Evolutionary conservation across 257 asterid species (phyloP).

Genomic region (Solanum infundibuliforme): DNA sequence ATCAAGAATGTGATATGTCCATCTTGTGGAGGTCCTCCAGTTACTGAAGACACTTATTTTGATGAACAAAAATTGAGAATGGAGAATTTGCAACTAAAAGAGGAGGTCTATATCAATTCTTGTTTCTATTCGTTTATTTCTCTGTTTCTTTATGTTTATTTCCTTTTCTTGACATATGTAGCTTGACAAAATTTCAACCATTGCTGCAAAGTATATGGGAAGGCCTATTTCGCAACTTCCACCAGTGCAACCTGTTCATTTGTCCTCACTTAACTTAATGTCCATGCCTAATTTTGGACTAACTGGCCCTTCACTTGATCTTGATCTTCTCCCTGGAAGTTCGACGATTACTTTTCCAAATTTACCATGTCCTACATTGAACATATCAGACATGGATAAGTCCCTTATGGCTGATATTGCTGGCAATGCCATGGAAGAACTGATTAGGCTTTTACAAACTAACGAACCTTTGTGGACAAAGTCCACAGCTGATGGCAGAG

Average conservation of each 20-base stretch:
- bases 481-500: conserved; percentile 45
- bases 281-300: conserved; percentile 62
- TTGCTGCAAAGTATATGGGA: conserved; percentile 91
- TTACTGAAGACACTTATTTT: conserved; percentile 48
- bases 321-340: conserved; percentile 69
- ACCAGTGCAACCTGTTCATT: conserved; percentile 72
- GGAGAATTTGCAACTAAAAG: too few relatives aligned
- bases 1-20: conserved; percentile 74
- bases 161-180: conserved; percentile 4
- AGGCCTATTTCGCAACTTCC: conserved; percentile 91
- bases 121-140: too few relatives aligned
- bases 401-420: conserved; percentile 81
- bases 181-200: conserved; percentile 87
- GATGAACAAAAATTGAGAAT: conserved; percentile 62
- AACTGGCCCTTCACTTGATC: conserved; percentile 71
- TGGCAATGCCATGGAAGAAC: conserved; percentile 62
- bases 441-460: conserved; percentile 63
- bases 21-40: conserved; percentile 82
- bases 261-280: conserved; percentile 57
- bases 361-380: conserved; percentile 31
- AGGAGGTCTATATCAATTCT: too few relatives aligned
- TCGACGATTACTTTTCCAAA: conserved; percentile 15
- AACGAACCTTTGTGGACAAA: conserved; percentile 76
- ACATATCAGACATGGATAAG: conserved; percentile 66
- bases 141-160: neutral